These are phyloP conservation scores for Wickerhamiella alocasiicola DNA, from an alignment of 805 yeast genomes.

Conservation along the genomic window DNA sequence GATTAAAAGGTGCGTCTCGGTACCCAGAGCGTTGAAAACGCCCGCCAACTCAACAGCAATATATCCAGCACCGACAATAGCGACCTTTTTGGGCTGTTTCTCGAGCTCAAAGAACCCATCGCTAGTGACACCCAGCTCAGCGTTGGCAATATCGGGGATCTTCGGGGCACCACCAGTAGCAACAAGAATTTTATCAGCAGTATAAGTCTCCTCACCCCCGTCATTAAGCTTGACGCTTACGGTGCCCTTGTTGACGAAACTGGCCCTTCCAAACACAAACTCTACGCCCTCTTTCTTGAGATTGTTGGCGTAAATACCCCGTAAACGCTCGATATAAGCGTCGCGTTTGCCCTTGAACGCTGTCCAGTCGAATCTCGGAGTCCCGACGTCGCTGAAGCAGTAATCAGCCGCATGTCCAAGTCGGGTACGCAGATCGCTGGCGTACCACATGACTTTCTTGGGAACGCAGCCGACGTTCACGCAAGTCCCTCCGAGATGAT, in stretches of 20 bases:
- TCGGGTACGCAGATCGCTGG: slow-evolving; percentile 75
- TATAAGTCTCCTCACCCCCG: slow-evolving; percentile 43
- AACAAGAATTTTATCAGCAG: slow-evolving; percentile 73
- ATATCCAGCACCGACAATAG: slow-evolving; percentile 95
- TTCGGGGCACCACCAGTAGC: slow-evolving; percentile 90
- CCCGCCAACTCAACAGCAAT: slow-evolving; percentile 95
- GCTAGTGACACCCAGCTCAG: slow-evolving; percentile 71
- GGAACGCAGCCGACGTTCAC: slow-evolving; percentile 99
- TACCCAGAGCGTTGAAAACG: slow-evolving; percentile 62
- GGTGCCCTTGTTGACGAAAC: slow-evolving; percentile 37
- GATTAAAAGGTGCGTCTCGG: slow-evolving; percentile 75
- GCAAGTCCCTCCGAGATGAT: slow-evolving; percentile 90
- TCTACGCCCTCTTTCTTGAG: slow-evolving; percentile 83
- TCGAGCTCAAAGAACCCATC: slow-evolving; percentile 82
- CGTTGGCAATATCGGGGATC: slow-evolving; percentile 61
- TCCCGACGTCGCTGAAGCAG: slow-evolving; percentile 55
- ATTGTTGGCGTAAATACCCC: slow-evolving; percentile 87
- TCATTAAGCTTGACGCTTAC: slow-evolving; percentile 69
- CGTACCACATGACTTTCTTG: slow-evolving; percentile 98
- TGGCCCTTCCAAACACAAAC: slow-evolving; percentile 73
- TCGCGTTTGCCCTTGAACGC: slow-evolving; percentile 77
- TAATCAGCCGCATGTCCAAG: slow-evolving; percentile 66
- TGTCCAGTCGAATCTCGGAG: slow-evolving; percentile 68
- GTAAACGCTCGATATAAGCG: slow-evolving; percentile 74
- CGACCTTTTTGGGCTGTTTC: slow-evolving; percentile 80